Base-by-base conservation (phyloP, 2,329 filamentous ascomycete genomes). In the Talaromyces sp. region DNA sequence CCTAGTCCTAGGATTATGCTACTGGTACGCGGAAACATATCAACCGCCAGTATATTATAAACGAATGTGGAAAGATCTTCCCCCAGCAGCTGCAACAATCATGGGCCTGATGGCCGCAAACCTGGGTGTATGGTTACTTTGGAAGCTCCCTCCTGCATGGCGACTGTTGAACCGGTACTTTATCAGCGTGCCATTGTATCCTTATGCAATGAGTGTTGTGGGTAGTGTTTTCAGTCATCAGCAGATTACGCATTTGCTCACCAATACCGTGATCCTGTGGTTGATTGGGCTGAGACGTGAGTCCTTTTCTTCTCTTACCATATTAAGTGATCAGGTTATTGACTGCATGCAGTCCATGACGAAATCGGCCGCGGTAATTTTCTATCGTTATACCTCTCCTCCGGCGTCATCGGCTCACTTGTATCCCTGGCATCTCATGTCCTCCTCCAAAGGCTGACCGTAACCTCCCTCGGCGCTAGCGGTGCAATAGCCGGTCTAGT, bases 211-310 rank as follows among this genome's bases (percentile, higher is more conserved):
- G 7, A 81, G 82, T 64, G 73, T 84, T 60, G 66, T 88, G 5
- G 81, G 82, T 18, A 83, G 81, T 68, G 73, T 80, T 11, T 86
- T 87, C 73, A 83, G 81, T 62, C 86, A 88, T 71, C 80, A 86
- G 56, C 75, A 77, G 7, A 70, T 82, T 60, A 71, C 71, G 52
- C 86, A 88, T 71, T 69, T 85, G 4, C 71, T 77, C 21, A 71
- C 72, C 12, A 88, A 88, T 69, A 82, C 86, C 77, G 68, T 81
- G 57, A 75, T 80, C 31, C 70, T 88, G 33, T 82, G 78, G 73
- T 75, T 85, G 61, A 79, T 86, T 61, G 85, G 84, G 1, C 79
- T 81, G 39, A 74, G 76, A 63, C 72, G 79, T 81, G 71, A 71
- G 73, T 69, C 9, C 31, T 37, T 12, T 39, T 58, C 7, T 8